These are phyloP conservation scores for Pseudopediastrum boryanum DNA, from an alignment of 139 green algal species.

Conservation along the genomic window DNA sequence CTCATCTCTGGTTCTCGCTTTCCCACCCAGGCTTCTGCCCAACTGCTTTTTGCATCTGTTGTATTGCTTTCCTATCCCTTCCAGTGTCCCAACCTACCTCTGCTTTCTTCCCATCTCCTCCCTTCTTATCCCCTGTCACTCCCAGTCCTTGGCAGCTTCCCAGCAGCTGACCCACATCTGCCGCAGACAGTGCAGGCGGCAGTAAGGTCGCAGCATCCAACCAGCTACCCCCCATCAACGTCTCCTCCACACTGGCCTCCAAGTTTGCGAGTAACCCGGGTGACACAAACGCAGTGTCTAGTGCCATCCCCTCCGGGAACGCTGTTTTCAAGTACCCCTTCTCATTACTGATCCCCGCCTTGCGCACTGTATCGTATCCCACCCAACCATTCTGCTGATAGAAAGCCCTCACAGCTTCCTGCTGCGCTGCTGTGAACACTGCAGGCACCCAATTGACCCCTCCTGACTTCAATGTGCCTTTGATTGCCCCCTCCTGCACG, in stretches of 20 bases:
- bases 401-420: slow-evolving; percentile 68
- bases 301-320: slow-evolving; percentile 68
- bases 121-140: slow-evolving; percentile 4
- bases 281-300: slow-evolving; percentile 71
- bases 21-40: neutral
- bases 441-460: slow-evolving; percentile 76
- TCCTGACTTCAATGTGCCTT: slow-evolving; percentile 69
- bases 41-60: no score
- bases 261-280: slow-evolving; percentile 61
- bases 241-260: slow-evolving; percentile 68
- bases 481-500: slow-evolving; percentile 49
- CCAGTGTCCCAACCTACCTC: neutral
- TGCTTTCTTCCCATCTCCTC: slow-evolving; percentile 17
- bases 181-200: slow-evolving; percentile 46
- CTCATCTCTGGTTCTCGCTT: neutral
- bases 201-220: slow-evolving; percentile 58
- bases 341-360: slow-evolving; percentile 60
- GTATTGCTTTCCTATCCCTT: neutral
- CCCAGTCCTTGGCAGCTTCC: neutral
- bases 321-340: slow-evolving; percentile 53
- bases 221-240: slow-evolving; percentile 40
- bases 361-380: slow-evolving; percentile 70
- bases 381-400: slow-evolving; percentile 88
- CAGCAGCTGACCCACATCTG: slow-evolving; percentile 57
- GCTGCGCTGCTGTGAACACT: slow-evolving; percentile 67